Conservation (phyloP, 306 rosid species). For the Neltuma alba region DNA sequence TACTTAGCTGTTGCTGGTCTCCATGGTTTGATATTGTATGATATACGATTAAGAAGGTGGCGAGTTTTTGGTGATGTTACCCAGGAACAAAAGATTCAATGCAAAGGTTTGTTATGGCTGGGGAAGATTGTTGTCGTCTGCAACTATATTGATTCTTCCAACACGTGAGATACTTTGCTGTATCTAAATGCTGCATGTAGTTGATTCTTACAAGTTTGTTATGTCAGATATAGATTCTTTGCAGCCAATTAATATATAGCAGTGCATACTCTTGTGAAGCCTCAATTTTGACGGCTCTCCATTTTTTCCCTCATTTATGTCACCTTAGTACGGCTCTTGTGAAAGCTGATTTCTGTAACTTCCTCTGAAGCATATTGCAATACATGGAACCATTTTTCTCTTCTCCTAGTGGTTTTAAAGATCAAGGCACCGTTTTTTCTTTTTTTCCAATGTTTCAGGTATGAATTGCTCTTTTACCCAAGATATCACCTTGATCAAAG, state of each 20-base stretch:
- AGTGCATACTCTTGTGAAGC: constrained; percentile 20
- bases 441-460: constrained; percentile 61
- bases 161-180: constrained; percentile 71
- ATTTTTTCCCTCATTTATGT: neutral
- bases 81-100: constrained; percentile 91
- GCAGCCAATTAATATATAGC: constrained; percentile 21
- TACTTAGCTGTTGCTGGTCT: constrained; percentile 88
- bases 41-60: constrained; percentile 87
- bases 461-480: constrained; percentile 94
- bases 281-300: constrained; percentile 8
- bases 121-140: constrained; percentile 97
- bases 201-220: constrained; percentile 30
- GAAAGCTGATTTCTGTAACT: constrained; percentile 19
- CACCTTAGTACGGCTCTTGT: neutral
- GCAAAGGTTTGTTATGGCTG: constrained; percentile 96
- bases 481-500: constrained; percentile 99
- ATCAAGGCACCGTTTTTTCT: constrained; percentile 32
- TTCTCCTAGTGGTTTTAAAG: constrained; percentile 24
- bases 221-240: constrained; percentile 1
- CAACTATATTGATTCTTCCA: constrained; percentile 84
- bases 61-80: constrained; percentile 94
- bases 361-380: constrained; percentile 16
- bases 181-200: constrained; percentile 29
- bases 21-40: constrained; percentile 91
- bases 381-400: constrained; percentile 28